phyloP scores from a whole-genome alignment of 169 alveolate genomes.

The Perkinsus chesapeaki region DNA sequence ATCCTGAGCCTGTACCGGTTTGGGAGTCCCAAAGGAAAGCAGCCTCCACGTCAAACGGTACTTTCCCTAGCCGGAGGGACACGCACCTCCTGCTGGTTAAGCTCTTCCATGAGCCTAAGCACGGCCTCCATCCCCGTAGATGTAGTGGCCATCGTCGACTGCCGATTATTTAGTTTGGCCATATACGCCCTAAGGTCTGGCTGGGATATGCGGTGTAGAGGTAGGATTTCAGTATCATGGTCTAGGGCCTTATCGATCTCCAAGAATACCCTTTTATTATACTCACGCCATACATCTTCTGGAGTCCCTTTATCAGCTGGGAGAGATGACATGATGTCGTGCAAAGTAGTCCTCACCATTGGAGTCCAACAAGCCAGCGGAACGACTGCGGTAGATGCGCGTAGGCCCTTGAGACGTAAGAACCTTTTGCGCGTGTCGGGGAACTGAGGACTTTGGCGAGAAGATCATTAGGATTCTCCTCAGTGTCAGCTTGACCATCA shows the following conservation, averaged over 20 bases:
- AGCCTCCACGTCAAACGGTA: neutral
- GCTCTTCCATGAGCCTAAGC: neutral
- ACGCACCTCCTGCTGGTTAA: neutral
- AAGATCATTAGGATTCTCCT: neutral
- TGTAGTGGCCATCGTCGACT: neutral
- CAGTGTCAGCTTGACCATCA: neutral
- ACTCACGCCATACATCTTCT: neutral
- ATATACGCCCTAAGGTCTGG: neutral
- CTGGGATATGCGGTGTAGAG: neutral
- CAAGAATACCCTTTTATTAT: neutral
- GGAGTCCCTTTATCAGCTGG: neutral
- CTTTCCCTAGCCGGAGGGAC: neutral
- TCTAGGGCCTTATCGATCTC: neutral
- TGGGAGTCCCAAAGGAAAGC: neutral
- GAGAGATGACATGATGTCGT: neutral
- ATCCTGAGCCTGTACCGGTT: neutral
- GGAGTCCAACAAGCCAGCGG: neutral
- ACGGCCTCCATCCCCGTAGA: neutral
- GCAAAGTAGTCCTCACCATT: neutral
- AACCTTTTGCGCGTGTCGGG: neutral
- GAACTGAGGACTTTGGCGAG: neutral
- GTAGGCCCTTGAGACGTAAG: neutral
- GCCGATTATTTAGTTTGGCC: neutral
- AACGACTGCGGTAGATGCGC: neutral
- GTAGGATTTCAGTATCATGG: neutral